These are phyloP conservation scores for Entamoeba moshkovskii DNA, from an alignment of 208 protist genomes.

Conservation along the genomic window DNA sequence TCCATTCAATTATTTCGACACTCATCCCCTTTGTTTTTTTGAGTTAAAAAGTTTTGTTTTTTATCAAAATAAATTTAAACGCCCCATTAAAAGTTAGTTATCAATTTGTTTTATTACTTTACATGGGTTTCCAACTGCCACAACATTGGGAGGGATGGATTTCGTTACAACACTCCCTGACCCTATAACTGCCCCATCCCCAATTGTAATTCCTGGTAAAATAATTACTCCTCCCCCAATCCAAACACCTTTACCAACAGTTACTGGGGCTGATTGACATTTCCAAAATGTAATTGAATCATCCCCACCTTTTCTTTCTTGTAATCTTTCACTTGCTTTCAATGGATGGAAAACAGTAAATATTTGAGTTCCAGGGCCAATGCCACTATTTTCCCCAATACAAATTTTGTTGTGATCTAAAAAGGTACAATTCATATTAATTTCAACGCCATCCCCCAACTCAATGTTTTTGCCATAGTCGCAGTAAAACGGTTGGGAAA, in stretches of 20 bases:
- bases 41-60: no score
- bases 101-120: not conserved
- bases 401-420: conserved; percentile 48
- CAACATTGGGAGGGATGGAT: conserved; percentile 48
- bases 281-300: conserved; percentile 27
- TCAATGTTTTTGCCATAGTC: conserved; percentile 57
- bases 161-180: conserved; percentile 60
- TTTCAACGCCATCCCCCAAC: conserved; percentile 43
- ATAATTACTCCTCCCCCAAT: conserved; percentile 29
- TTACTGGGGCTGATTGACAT: conserved; percentile 26
- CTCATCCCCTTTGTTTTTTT: no score
- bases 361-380: conserved; percentile 48
- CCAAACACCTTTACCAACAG: conserved; percentile 28
- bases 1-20: not conserved
- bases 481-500: conserved; percentile 41
- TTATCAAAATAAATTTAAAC: no score
- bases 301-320: no score
- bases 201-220: conserved; percentile 55
- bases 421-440: conserved; percentile 52
- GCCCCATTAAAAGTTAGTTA: no score
- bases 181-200: conserved; percentile 49
- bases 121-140: conserved; percentile 56
- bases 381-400: conserved; percentile 47
- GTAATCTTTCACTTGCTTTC: conserved; percentile 27
- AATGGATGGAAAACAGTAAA: conserved; percentile 55